Percentiles rank a stretch among this genome's conserved stretches.
Conservation (phyloP, 2,329 filamentous ascomycete genomes). For the Pseudocercospora crystallina region DNA sequence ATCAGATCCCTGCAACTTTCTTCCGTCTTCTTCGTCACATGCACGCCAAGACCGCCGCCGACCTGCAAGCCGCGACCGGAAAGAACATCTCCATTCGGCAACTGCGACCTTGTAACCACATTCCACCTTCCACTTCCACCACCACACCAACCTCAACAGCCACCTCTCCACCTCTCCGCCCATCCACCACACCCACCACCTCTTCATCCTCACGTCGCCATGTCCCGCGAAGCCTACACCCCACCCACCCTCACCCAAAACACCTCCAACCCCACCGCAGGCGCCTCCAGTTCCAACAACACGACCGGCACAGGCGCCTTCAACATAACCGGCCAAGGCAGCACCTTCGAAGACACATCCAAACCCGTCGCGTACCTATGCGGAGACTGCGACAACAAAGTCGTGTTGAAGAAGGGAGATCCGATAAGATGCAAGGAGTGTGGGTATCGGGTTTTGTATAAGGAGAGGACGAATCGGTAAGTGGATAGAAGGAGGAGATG, state of each 20-base stretch:
- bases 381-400: slow-evolving; percentile 80
- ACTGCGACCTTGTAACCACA: too few species aligned
- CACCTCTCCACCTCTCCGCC: background rate
- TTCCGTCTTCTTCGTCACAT: too few species aligned
- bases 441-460: slow-evolving; percentile 93
- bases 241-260: slow-evolving; percentile 58
- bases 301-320: slow-evolving; percentile 23
- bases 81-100: too few species aligned
- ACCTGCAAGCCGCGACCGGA: too few species aligned
- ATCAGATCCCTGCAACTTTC: too few species aligned
- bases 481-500: slow-evolving; percentile 35
- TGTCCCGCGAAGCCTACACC: slow-evolving; percentile 72
- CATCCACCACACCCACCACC: too few species aligned
- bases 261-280: slow-evolving; percentile 26
- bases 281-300: slow-evolving; percentile 9
- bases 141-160: slow-evolving; percentile 2
- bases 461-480: slow-evolving; percentile 95
- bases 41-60: too few species aligned
- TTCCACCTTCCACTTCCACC: background rate
- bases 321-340: slow-evolving; percentile 54
- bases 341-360: slow-evolving; percentile 57
- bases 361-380: slow-evolving; percentile 58
- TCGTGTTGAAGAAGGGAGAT: slow-evolving; percentile 73
- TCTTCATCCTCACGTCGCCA: slow-evolving; percentile 25
- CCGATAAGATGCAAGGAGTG: slow-evolving; percentile 88